Evolutionary conservation across 2,329 filamentous ascomycete genomes (phyloP), one percentile per base, ranked within the genome.

Genomic region (Macrophomina pseudophaseolina): DNA sequence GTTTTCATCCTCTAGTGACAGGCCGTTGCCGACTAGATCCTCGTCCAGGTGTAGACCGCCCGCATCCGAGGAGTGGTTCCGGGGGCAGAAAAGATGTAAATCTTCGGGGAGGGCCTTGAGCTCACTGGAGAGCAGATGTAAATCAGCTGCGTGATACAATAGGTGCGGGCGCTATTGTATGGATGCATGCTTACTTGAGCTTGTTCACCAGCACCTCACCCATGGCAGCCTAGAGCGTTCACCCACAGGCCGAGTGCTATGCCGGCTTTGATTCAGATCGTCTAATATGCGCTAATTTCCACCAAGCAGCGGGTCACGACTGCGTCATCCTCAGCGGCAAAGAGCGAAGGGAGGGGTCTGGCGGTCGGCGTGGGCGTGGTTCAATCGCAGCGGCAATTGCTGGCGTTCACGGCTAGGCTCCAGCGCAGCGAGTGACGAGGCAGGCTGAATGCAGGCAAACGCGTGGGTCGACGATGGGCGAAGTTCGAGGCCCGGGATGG

Each of bases 71-170:
- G 42, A 48, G 74, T 71, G 23, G 70, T 44, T 64, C 42, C 82
- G 79, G 16, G 83, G 82, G 70, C 83, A 85, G 71, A 84, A 84
- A 68, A 83, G 81, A 72, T 85, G 83, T 44, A 79, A 69, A 4
- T 79, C 75, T 46, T 73, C 72, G 51, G 78, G 74, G 8, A 81
- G 73, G 38, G 72, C 67, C 70, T 75, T 71, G 49, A 81, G 75
- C 68, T 80, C 73, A 58, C 79, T 80, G 54, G 1, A 33, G 9
- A 14, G n/a, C 16, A 11, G 18, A 6, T 28, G 12, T 28, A 42
- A 8, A n/a, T 65, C 14, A 65, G 63, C 51, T 18, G 12, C 28
- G 4, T 30, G 38, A 35, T 38, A 38, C 35, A 16, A 18, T 49
- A 2, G 4, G 11, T 7, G 30, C 5, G 11, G 23, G n/a, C 14